Base-by-base conservation (phyloP, 371 early-diverging fungal species). In the Smittium mucronatum region DNA sequence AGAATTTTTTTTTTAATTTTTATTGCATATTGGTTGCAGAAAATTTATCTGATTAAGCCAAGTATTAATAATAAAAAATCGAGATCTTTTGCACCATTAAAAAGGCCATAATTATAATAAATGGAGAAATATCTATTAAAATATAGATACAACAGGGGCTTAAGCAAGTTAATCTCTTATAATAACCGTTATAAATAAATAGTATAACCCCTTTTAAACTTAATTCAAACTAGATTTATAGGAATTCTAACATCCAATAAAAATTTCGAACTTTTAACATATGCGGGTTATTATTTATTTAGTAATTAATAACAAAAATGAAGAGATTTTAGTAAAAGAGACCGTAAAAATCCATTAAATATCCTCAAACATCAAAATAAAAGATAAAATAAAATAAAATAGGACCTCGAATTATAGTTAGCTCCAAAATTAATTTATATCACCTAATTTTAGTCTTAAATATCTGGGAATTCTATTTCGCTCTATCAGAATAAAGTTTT, bases 161-260 rank as follows among this genome's bases (percentile, higher is more conserved):
- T 1, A 29, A 60, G 0, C 73, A 72, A 29, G 70, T 70, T 1
- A 70, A 70, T 34, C 73, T 63, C 25, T 63, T 70, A 0, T 73
- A 65, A 2, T 70, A 70, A 1, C 67, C 70, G 0, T 61, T 70
- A 0, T 73, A 73, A 35, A 73, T 70, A n/a, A 8, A 35, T 73
- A 1, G 58, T 64, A 29, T 69, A 73, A 34, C 70, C 68, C 1
- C 35, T 73, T 0, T 63, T 73, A 29, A 59, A 67, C 67, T 70
- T 60, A 26, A 65, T 5, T 36, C 47, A 1, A 2, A 11, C 0
- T 0, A 34, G 29, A 26, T 61, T 70, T 0, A 17, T 34, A 0
- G 73, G 73, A 1, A 0, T 70, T 8, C 1, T 15, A 1, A 63
- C 63, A 11, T 36, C 67, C 0, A 64, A 58, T 0, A 64, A 57